These are phyloP conservation scores for Aspergillus brunneoviolaceus DNA, from an alignment of 2,329 filamentous ascomycete genomes.

Conservation along the genomic window DNA sequence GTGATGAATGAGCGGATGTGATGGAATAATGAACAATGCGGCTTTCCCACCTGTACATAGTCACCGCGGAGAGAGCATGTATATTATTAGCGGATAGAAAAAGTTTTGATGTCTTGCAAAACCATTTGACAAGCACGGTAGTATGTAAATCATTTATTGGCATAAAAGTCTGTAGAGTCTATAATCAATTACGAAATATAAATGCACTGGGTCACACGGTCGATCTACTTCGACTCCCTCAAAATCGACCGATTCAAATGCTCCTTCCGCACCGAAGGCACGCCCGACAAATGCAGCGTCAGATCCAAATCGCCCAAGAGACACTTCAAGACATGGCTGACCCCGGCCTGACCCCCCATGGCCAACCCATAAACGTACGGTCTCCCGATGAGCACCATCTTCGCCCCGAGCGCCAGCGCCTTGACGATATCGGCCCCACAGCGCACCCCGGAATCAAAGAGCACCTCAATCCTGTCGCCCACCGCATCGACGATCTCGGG, in stretches of 20 bases:
- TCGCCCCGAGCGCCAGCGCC: constrained; percentile 52
- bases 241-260: constrained; percentile 15
- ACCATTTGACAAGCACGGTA: no score
- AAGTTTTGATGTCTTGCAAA: not conserved
- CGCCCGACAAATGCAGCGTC: constrained; percentile 19
- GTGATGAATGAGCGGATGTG: not conserved
- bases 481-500: constrained; percentile 53
- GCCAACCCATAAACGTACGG: constrained; percentile 57
- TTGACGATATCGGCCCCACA: constrained; percentile 50
- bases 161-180: no score
- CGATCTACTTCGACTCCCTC: not conserved
- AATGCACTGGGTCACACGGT: no score
- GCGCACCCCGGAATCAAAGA: constrained; percentile 50
- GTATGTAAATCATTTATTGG: no score
- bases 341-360: constrained; percentile 54
- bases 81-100: not conserved
- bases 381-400: constrained; percentile 54
- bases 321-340: constrained; percentile 48
- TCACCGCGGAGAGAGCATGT: not conserved
- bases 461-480: constrained; percentile 37
- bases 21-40: constrained; percentile 7
- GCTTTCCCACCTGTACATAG: not conserved
- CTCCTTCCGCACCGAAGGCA: constrained; percentile 9
- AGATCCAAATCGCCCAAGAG: constrained; percentile 30
- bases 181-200: no score